Evolutionary conservation across 257 asterid genomes (phyloP), one percentile per base, ranked within the genome.

Genomic region (Avicennia marina): DNA sequence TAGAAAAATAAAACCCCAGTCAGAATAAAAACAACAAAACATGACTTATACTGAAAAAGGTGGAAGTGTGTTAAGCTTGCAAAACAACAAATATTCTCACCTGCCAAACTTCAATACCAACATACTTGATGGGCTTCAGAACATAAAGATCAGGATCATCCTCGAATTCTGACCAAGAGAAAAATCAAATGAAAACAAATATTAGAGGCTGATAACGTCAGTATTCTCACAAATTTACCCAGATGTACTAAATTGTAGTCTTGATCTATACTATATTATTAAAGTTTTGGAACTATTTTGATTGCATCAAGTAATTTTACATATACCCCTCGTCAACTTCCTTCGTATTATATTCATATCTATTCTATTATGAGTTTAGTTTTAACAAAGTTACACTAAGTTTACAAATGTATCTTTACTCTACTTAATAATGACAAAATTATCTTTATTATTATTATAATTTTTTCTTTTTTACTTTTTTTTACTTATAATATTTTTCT

Each of bases 31-130:
- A 17, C 21, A 47, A 51, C 10, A 29, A 17, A 3, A 29, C 33
- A 29, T 29, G 7, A 29, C 7, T 29, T 2, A 29, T 29, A 7
- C 3, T 29, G 33, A 29, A 29, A 4, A 31, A 46, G 12, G 18
- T 4, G 33, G 17, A 7, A 48, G 17, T 52, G 15, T 15, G 15
- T 29, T 59, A 39, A 39, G 36, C 31, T 32, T 53, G 61, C 55
- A 25, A 43, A 39, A 24, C 26, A 50, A 32, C n/a, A 39, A 27
- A 17, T 18, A 40, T 1, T 26, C 71, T 48, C 66, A 79, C 96
- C 96, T 89, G 96, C 96, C 96, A 89, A 66, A 89, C 81, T 75
- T 89, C 96, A 32, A 89, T 89, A 25, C 95, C 96, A 0, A 89
- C 82, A 61, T 89, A 83, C 67, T 76, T 89, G 68, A 89, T 77